Conservation (phyloP, 1,139 yeast genomes). For the Lodderomyces pseudojiufengensis region DNA sequence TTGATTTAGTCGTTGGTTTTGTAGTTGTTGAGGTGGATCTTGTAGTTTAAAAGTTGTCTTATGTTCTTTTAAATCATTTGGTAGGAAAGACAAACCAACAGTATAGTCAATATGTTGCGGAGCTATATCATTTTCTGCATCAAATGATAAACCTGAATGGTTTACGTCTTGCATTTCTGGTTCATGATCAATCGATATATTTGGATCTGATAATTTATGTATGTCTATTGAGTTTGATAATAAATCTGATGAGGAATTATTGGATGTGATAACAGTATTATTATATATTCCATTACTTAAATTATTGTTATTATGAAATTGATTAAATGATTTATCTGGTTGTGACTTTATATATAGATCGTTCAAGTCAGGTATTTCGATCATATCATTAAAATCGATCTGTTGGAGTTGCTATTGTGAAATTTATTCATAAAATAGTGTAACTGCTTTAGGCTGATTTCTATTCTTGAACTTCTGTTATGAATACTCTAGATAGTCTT, state of each 20-base stretch:
- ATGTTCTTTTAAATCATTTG: slow-evolving; percentile 11
- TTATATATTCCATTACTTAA: too few relatives aligned
- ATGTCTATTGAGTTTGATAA: not conserved
- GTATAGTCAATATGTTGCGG: slow-evolving; percentile 9
- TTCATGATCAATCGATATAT: slow-evolving; percentile 9
- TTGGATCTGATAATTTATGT: not conserved
- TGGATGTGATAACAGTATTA: too few relatives aligned
- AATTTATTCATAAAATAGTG: too few relatives aligned
- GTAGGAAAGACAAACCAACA: slow-evolving; percentile 8
- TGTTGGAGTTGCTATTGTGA: too few relatives aligned
- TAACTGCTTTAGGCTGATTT: too few relatives aligned
- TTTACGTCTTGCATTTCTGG: slow-evolving; percentile 13
- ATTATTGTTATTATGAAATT: too few relatives aligned
- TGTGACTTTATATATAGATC: slow-evolving; percentile 12
- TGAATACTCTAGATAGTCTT: too few relatives aligned
- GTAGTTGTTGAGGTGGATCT: slow-evolving; percentile 19
- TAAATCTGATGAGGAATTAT: too few relatives aligned
- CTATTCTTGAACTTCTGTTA: too few relatives aligned
- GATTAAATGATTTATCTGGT: not conserved
- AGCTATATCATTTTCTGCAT: slow-evolving; percentile 3
- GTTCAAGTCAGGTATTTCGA: slow-evolving; percentile 41
- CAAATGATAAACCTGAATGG: slow-evolving; percentile 9
- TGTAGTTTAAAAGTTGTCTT: slow-evolving; percentile 19
- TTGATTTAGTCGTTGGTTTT: not conserved
- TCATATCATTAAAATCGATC: slow-evolving; percentile 20